These are phyloP conservation scores for Penstemon newberryi DNA, from an alignment of 257 asterid genomes.

Conservation along the genomic window DNA sequence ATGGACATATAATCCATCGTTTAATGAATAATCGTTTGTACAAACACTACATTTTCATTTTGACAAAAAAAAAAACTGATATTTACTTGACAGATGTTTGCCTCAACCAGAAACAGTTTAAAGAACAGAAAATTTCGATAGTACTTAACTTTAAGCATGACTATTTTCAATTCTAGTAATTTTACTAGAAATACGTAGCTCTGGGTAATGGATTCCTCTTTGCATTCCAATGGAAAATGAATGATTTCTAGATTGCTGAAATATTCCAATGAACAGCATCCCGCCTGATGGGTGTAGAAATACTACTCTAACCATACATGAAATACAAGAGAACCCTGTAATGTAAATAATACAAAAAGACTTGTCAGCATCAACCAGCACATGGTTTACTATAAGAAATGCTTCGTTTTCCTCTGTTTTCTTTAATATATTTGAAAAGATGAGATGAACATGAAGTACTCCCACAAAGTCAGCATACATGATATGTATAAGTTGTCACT, in stretches of 20 bases:
- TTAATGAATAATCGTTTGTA: too few species aligned
- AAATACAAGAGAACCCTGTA: conserved; percentile 77
- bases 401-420: background rate
- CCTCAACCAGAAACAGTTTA: too few species aligned
- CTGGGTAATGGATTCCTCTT: conserved; percentile 6
- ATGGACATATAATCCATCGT: too few species aligned
- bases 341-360: background rate
- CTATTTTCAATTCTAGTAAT: background rate
- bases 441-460: background rate
- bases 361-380: conserved; percentile 16
- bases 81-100: too few species aligned
- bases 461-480: background rate
- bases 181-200: background rate
- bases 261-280: conserved; percentile 6
- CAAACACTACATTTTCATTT: too few species aligned
- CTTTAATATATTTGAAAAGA: background rate
- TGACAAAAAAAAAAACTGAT: too few species aligned
- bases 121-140: too few species aligned
- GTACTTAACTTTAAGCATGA: background rate
- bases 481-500: background rate
- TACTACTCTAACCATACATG: conserved; percentile 47
- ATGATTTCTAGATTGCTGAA: conserved; percentile 5
- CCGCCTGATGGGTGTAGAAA: background rate
- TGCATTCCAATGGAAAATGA: conserved; percentile 20
- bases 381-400: background rate